A percentile compares a stretch with the other conserved stretches of the same genome.
phyloP scores from a whole-genome alignment of 1,284 basidiomycete species.

The Porodaedalea pini region DNA sequence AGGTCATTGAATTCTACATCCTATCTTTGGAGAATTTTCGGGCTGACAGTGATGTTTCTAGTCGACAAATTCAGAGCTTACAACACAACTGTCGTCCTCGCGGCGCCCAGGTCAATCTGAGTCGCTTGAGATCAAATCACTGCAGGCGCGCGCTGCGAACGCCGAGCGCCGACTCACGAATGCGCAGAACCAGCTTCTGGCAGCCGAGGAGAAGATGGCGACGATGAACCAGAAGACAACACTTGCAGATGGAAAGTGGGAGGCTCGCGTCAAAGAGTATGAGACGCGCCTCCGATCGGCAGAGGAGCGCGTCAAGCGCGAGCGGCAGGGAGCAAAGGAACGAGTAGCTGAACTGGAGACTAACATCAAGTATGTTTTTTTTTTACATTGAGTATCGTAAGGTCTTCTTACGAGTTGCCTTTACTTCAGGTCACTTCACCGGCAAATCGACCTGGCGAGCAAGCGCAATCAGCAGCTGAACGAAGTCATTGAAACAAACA shows the following conservation, averaged over 20 bases:
- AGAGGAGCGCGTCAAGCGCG: conserved; percentile 93
- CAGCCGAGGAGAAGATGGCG: conserved; percentile 81
- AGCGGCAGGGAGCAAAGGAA: conserved; percentile 94
- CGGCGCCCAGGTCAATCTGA: conserved; percentile 67
- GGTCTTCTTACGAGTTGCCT: conserved; percentile 14
- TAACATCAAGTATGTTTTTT: conserved; percentile 56
- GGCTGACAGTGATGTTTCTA: conserved; percentile 29
- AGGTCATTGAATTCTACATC: conserved; percentile 37
- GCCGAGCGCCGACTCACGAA: conserved; percentile 81
- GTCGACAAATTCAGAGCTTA: conserved; percentile 74
- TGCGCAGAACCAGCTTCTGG: conserved; percentile 77
- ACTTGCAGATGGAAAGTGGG: conserved; percentile 83
- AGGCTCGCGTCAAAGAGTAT: conserved; percentile 88
- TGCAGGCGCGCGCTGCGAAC: conserved; percentile 69
- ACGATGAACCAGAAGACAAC: conserved; percentile 66
- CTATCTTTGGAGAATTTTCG: neutral
- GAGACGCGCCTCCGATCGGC: conserved; percentile 80
- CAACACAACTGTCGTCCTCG: conserved; percentile 65
- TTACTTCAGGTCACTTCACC: conserved; percentile 53
- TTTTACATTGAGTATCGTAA: neutral
- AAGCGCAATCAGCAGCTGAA: conserved; percentile 64
- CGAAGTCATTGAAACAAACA: conserved; percentile 57
- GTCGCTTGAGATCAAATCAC: conserved; percentile 66
- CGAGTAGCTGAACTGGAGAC: conserved; percentile 65
- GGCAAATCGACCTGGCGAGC: conserved; percentile 67